Evolutionary conservation across 1,284 basidiomycete species (phyloP).

Genomic region (Papiliotrema laurentii): DNA sequence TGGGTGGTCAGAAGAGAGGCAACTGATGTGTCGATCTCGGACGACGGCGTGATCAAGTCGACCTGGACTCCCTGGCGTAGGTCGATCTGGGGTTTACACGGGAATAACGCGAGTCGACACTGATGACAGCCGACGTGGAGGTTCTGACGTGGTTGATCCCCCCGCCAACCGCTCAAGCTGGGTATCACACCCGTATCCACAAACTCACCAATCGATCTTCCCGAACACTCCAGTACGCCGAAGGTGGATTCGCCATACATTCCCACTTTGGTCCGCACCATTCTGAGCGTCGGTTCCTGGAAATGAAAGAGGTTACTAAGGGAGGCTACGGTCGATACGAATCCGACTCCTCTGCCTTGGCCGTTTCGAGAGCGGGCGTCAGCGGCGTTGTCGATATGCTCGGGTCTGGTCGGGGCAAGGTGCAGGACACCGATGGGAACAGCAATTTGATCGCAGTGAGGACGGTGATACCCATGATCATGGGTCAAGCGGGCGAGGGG

Average conservation of each 20-base stretch:
- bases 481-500: slow-evolving; percentile 2
- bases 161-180: slow-evolving; percentile 10
- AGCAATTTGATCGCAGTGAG: slow-evolving; percentile 63
- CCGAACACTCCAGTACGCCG: slow-evolving; percentile 11
- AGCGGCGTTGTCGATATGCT: slow-evolving; percentile 20
- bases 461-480: slow-evolving; percentile 63
- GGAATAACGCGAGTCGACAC: not conserved
- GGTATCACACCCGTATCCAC: slow-evolving; percentile 30
- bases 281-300: slow-evolving; percentile 15
- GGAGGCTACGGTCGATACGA: slow-evolving; percentile 11
- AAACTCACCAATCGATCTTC: slow-evolving; percentile 9
- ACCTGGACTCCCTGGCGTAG: slow-evolving; percentile 27
- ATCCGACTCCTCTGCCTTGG: slow-evolving; percentile 8
- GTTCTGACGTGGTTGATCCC: slow-evolving; percentile 26
- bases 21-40: slow-evolving; percentile 10
- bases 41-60: slow-evolving; percentile 20
- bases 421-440: slow-evolving; percentile 56
- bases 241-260: slow-evolving; percentile 25
- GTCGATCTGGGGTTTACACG: not conserved
- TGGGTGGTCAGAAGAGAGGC: slow-evolving; percentile 59
- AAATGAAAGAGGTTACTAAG: not conserved
- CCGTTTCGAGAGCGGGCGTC: slow-evolving; percentile 19
- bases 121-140: slow-evolving; percentile 23
- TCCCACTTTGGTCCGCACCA: slow-evolving; percentile 13
- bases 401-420: slow-evolving; percentile 7